Evolutionary conservation across 352 stramenopile species (phyloP).

Genomic region (Blastocystis sp.): DNA sequence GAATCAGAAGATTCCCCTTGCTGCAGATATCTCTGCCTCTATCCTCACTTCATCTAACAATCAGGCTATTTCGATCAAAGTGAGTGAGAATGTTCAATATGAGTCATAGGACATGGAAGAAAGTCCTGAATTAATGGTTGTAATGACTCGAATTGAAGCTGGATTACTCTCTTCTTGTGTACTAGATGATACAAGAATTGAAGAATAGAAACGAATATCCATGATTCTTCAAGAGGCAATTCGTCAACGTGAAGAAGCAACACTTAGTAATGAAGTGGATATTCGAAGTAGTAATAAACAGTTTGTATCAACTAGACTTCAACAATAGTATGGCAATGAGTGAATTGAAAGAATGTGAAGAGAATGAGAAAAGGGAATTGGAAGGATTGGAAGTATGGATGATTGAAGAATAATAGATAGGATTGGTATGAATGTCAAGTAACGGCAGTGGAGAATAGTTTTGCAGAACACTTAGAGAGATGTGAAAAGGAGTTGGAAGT

Average conservation of each 20-base stretch:
- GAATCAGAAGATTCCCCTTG: not conserved
- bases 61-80: not conserved
- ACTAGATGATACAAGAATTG: not conserved
- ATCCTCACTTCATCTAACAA: not conserved
- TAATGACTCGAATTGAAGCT: not conserved
- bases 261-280: slow-evolving; percentile 1
- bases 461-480: not conserved
- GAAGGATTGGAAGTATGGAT: not conserved
- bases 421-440: slow-evolving; percentile 18
- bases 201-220: not conserved
- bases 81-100: not conserved
- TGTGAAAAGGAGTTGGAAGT: slow-evolving; percentile 43
- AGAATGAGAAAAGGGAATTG: not conserved
- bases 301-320: not conserved
- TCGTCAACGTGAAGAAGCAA: slow-evolving; percentile 18
- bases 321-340: not conserved
- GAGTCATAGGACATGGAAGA: not conserved
- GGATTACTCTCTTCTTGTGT: not conserved
- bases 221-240: slow-evolving; percentile 29
- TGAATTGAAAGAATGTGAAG: not conserved
- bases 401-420: not conserved
- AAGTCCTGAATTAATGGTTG: slow-evolving; percentile 17
- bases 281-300: not conserved
- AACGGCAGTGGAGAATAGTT: not conserved
- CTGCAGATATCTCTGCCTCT: not conserved